Base-by-base conservation (phyloP, 345 rosid species). In the Aquilaria sinensis region DNA sequence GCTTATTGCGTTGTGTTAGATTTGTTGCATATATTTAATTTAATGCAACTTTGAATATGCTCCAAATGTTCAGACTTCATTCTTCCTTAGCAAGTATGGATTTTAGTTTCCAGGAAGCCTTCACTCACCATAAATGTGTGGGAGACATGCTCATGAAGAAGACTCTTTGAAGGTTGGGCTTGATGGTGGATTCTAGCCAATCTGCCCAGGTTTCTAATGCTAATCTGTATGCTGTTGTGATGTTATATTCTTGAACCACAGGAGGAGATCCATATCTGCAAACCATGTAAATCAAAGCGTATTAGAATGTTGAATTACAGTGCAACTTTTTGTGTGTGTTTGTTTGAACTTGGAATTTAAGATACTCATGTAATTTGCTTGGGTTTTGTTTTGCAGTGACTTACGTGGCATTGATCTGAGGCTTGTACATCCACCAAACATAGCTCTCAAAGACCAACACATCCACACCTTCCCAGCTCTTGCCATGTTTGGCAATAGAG, bases 131-230 rank as follows among this genome's bases (percentile, higher is more conserved):
- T 54, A 86, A 63, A 68, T 93, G 99, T 65, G 99, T 93, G 0
- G 97, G 96, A 53, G 99, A 93, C 97, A 83, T 82, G 46, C 94
- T 86, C 77, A 81, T 85, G 90, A 93, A 93, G 80, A 84, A 93
- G 47, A 90, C 94, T 76, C 77, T 78, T 64, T 93, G 98, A 34
- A 53, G 78, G 48, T 10, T 70, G 55, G 96, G 84, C 53, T 88
- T 74, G 63, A 88, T 85, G 77, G 72, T 82, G 43, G 77, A 63
- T 53, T 86, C 79, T 55, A 90, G 46, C 99, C 99, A 94, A 15
- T 79, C 81, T 53, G 86, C 88, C 97, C 96, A 88, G 16, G 97
- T 90, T 68, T 85, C 90, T 47, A 94, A 51, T 49, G 97, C 90
- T 68, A 79, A 53, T 70, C 67, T 78, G 33, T 88, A 94, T n/a